Conservation (phyloP, 805 yeast genomes). For the Kuraishia capsulata region DNA sequence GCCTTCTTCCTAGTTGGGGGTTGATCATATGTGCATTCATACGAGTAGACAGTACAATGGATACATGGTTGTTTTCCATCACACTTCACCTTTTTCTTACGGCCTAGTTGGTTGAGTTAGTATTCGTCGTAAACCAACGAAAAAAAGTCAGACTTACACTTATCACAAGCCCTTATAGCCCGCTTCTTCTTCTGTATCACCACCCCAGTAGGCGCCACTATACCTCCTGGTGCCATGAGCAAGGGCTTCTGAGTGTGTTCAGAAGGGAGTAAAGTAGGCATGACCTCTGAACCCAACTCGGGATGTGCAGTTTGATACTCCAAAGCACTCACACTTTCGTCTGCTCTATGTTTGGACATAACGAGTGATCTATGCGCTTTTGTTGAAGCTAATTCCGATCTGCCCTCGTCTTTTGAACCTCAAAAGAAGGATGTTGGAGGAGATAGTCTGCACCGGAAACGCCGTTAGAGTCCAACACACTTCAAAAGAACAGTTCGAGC, state of each 20-base stretch:
- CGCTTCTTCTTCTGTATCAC: slow-evolving; percentile 41
- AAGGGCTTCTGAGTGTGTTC: not conserved
- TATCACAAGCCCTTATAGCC: slow-evolving; percentile 70
- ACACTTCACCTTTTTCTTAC: slow-evolving; percentile 70
- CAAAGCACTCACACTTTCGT: not conserved
- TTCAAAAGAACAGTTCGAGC: too few relatives aligned
- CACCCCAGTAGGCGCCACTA: not conserved
- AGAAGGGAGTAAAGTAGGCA: too few relatives aligned
- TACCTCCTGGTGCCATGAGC: not conserved
- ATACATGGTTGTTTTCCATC: slow-evolving; percentile 74
- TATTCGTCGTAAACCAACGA: not conserved
- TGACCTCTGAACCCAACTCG: not conserved
- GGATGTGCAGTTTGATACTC: not conserved
- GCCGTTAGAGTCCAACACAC: too few relatives aligned
- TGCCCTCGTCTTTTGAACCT: too few relatives aligned
- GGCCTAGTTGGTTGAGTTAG: slow-evolving; percentile 10
- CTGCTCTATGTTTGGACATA: not conserved
- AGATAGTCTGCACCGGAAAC: too few relatives aligned
- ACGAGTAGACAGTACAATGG: slow-evolving; percentile 80
- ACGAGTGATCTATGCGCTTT: too few relatives aligned
- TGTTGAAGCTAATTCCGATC: too few relatives aligned
- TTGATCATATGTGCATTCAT: slow-evolving; percentile 77
- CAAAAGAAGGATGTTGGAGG: too few relatives aligned
- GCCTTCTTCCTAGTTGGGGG: slow-evolving; percentile 49
- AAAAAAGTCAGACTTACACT: slow-evolving; percentile 28